Conservation (phyloP, 179 eudicot genomes). For the Silene coronaria region DNA sequence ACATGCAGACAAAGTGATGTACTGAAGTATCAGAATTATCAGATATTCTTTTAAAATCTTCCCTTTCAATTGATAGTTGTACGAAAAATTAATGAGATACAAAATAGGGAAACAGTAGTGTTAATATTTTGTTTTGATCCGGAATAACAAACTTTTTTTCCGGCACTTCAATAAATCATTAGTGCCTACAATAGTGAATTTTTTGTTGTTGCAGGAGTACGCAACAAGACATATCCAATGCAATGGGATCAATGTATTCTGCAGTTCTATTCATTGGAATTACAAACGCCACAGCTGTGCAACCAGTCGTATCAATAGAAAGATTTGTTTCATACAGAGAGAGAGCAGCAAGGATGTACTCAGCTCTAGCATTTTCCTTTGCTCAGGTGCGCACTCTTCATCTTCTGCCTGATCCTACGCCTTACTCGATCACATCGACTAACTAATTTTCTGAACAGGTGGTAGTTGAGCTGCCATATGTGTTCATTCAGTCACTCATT, state of each 20-base stretch:
- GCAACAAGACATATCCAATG: conserved; percentile 83
- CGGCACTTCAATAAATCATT: background rate
- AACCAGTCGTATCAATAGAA: conserved; percentile 79
- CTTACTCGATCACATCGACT: background rate
- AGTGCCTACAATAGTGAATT: background rate
- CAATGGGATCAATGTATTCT: conserved; percentile 94
- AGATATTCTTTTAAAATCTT: background rate
- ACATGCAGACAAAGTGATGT: background rate
- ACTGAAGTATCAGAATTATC: background rate
- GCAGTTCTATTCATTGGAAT: conserved; percentile 89
- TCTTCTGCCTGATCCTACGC: conserved; percentile 1
- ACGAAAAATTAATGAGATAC: no score
- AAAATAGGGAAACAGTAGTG: background rate
- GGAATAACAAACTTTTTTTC: background rate
- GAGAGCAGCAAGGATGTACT: conserved; percentile 93
- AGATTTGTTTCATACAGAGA: conserved; percentile 81
- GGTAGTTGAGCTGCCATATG: conserved; percentile 76
- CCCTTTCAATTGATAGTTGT: background rate
- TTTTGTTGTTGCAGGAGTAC: conserved; percentile 53
- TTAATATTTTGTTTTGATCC: background rate
- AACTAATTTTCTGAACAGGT: conserved; percentile 41
- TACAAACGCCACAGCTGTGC: conserved; percentile 79
- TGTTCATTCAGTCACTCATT: conserved; percentile 60
- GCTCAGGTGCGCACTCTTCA: conserved; percentile 50
- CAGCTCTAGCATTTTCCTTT: conserved; percentile 82